Evolutionary conservation across 257 asterid genomes (phyloP).

Genomic region (Ocimum tenuiflorum): DNA sequence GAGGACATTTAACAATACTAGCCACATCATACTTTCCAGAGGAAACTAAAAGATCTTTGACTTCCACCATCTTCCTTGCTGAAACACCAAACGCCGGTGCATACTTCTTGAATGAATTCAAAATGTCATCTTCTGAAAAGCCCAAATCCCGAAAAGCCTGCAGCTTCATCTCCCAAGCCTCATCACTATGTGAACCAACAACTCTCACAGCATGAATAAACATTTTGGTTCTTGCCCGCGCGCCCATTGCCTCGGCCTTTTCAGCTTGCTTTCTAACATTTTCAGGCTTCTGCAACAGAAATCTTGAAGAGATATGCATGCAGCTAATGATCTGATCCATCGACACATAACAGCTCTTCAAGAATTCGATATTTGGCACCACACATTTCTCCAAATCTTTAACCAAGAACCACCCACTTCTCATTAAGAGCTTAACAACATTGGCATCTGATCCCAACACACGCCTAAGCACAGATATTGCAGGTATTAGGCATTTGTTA

Average conservation of each 20-base stretch:
- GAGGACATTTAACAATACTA: constrained; percentile 1
- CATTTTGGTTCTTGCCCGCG: not conserved
- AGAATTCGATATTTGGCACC: constrained; percentile 33
- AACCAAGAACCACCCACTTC: constrained; percentile 18
- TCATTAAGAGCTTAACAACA: constrained; percentile 27
- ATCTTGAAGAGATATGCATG: constrained; percentile 16
- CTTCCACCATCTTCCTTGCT: constrained; percentile 14
- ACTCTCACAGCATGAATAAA: constrained; percentile 17
- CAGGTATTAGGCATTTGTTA: constrained; percentile 11
- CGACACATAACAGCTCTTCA: constrained; percentile 19
- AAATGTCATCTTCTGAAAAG: constrained; percentile 19
- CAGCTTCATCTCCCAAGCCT: constrained; percentile 21
- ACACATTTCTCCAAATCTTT: constrained; percentile 23
- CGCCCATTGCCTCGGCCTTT: constrained; percentile 27
- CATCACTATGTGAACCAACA: constrained; percentile 11
- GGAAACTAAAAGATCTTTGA: constrained; percentile 17
- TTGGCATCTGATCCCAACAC: constrained; percentile 15
- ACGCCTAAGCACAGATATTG: constrained; percentile 19
- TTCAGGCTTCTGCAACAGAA: constrained; percentile 29
- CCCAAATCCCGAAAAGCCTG: constrained; percentile 20
- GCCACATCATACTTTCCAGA: constrained; percentile 18
- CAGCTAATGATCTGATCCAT: not conserved
- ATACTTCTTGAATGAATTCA: not conserved
- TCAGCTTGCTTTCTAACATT: constrained; percentile 19
- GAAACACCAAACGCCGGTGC: constrained; percentile 8